These are phyloP conservation scores for Diaporthe capsici DNA, from an alignment of 2,329 filamentous ascomycete genomes.

Conservation along the genomic window DNA sequence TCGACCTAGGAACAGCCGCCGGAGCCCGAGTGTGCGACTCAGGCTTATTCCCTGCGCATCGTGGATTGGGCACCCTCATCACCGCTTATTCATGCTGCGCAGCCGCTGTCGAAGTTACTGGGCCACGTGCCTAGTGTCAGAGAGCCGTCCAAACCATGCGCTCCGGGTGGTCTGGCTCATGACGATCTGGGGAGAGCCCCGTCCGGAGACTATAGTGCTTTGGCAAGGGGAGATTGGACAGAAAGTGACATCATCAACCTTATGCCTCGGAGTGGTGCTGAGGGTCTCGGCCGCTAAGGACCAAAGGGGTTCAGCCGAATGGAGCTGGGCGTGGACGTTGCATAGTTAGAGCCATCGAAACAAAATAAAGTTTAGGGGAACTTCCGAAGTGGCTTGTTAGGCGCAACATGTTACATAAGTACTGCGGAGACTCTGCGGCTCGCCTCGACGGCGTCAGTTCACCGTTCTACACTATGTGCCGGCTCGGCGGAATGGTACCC, in stretches of 20 bases:
- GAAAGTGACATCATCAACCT: slow-evolving; percentile 35
- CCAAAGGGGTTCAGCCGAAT: slow-evolving; percentile 27
- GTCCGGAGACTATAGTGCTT: neutral
- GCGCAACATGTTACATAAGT: slow-evolving; percentile 23
- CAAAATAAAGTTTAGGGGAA: slow-evolving; percentile 27
- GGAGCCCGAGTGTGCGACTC: slow-evolving; percentile 24
- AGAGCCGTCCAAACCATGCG: slow-evolving; percentile 13
- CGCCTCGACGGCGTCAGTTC: slow-evolving; percentile 20
- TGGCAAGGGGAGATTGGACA: slow-evolving; percentile 15
- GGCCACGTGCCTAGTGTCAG: slow-evolving; percentile 32
- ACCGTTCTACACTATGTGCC: slow-evolving; percentile 4
- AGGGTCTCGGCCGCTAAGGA: slow-evolving; percentile 22
- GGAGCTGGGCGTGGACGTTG: slow-evolving; percentile 15
- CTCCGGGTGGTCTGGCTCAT: neutral
- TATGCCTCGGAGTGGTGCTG: slow-evolving; percentile 31
- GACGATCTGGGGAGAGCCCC: slow-evolving; percentile 25
- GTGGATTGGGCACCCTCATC: slow-evolving; percentile 11
- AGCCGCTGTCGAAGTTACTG: neutral
- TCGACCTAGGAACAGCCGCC: slow-evolving; percentile 25
- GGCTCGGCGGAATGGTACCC: slow-evolving; percentile 18
- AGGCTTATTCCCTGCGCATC: slow-evolving; percentile 14
- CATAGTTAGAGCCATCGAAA: slow-evolving; percentile 17
- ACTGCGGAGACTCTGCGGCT: slow-evolving; percentile 21
- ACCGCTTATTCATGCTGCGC: slow-evolving; percentile 12
- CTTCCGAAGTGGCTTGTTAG: slow-evolving; percentile 16